Evolutionary conservation across 1,284 basidiomycete species (phyloP), one percentile per base, ranked within the genome.

Genomic region (Xerocomus nothofagi): DNA sequence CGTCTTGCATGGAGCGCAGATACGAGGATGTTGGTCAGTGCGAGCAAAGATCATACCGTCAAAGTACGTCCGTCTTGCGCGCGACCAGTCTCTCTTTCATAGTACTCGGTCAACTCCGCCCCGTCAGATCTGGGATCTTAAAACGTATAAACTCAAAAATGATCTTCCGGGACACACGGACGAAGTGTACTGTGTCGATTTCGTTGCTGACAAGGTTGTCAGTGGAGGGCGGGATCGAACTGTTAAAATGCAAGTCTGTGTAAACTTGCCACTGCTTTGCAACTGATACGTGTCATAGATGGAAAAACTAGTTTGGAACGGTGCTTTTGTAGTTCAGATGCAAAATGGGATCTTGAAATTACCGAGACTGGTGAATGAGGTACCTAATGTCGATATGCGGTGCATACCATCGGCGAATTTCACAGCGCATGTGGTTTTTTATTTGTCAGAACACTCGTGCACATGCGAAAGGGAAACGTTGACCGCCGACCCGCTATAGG

Each of bases 131-230:
- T 97, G 94, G 94, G 91, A 96, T 68, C 75, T 97, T 52, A 93
- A 93, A 68, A 95, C 92, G 15, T 92, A 91, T 71, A 97, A 97
- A 71, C 86, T 98, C 57, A 88, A 92, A 62, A 85, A 82, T 3
- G 96, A 99, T 68, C 79, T 99, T 21, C 93, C 95, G 0, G 97
- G 96, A 3, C 97, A 99, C 66, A 91, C 89, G 0, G 96, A 99
- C 63, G 97, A 99, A 69, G 96, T 99, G 23, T 98, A 98, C 73
- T 99, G 96, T 64, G 96, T 99, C 18, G 94, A 97, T 68, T 97
- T 96, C 65, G 93, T 97, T 1, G 96, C 94, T 1, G 96, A 99
- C 73, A 98, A 98, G 70, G 83, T 98, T 27, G 94, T 98, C 54
- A 96, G 93, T 66, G 97, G 95, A 12, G 96, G 97, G 29, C 71